phyloP scores from a whole-genome alignment of 2,329 filamentous ascomycete genomes.

The Colletotrichum destructivum region DNA sequence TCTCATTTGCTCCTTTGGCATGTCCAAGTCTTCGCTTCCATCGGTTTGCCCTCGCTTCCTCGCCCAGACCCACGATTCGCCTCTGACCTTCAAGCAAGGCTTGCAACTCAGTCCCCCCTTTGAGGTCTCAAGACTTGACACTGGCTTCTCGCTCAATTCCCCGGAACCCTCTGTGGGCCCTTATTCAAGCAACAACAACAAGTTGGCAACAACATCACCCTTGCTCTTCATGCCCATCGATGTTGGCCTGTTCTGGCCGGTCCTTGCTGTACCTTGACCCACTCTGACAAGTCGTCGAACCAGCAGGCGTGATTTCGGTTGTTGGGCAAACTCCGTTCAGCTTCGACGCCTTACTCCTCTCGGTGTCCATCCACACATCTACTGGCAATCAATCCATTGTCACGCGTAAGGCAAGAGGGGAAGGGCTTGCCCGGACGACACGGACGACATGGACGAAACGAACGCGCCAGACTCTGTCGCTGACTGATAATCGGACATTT shows the following conservation, averaged over 20 bases:
- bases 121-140: background rate
- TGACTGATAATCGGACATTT: slow-evolving; percentile 30
- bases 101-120: background rate
- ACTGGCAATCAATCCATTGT: background rate
- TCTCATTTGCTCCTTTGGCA: background rate
- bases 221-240: slow-evolving; percentile 10
- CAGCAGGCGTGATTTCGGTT: slow-evolving; percentile 25
- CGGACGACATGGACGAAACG: slow-evolving; percentile 35
- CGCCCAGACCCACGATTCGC: slow-evolving; percentile 17
- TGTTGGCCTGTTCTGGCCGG: slow-evolving; percentile 12
- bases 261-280: slow-evolving; percentile 13
- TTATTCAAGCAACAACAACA: background rate
- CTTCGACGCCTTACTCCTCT: slow-evolving; percentile 31
- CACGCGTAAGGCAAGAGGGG: slow-evolving; percentile 31
- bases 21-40: too few species aligned
- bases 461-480: slow-evolving; percentile 21
- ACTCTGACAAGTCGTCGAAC: slow-evolving; percentile 6
- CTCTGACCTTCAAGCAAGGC: slow-evolving; percentile 18
- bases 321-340: slow-evolving; percentile 32
- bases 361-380: slow-evolving; percentile 7
- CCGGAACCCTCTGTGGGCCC: slow-evolving; percentile 15
- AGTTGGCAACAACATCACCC: background rate
- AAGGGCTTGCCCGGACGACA: slow-evolving; percentile 18
- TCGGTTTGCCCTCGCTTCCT: background rate
- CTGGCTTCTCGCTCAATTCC: slow-evolving; percentile 16